Evolutionary conservation across 2,329 filamentous ascomycete genomes (phyloP).

Genomic region (Ascomycota sp.): DNA sequence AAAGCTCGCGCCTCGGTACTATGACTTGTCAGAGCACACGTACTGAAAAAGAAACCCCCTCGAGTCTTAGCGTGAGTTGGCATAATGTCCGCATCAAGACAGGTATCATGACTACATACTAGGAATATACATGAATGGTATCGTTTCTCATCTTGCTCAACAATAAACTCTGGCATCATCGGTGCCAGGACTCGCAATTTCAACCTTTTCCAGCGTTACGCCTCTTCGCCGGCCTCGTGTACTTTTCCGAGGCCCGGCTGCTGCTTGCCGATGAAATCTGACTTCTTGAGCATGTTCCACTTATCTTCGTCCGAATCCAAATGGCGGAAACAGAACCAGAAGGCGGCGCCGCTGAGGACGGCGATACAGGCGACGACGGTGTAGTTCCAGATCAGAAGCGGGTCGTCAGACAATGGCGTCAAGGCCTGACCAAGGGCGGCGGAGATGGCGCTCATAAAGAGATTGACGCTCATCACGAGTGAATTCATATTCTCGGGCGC

Average conservation of each 20-base stretch:
- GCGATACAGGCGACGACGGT: conserved; percentile 39
- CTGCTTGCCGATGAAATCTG: conserved; percentile 19
- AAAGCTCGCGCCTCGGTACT: conserved; percentile 1
- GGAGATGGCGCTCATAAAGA: conserved; percentile 51
- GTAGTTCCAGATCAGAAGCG: conserved; percentile 55
- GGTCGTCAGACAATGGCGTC: conserved; percentile 38
- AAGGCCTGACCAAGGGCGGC: conserved; percentile 52
- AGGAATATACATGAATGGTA: conserved; percentile 1
- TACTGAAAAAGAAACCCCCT: not conserved
- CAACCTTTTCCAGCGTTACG: not conserved
- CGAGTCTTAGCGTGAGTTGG: too few species aligned
- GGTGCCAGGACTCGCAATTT: too few species aligned
- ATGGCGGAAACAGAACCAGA: conserved; percentile 49
- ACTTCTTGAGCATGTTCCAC: conserved; percentile 39
- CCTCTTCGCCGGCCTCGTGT: conserved; percentile 2
- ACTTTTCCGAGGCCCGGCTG: conserved; percentile 13
- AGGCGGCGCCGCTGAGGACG: conserved; percentile 37
- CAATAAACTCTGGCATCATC: too few species aligned
- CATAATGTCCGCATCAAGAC: too few species aligned
- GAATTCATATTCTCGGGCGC: conserved; percentile 65
- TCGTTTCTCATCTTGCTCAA: conserved; percentile 1
- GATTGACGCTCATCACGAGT: conserved; percentile 47
- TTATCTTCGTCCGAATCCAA: conserved; percentile 48
- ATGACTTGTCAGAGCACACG: not conserved
- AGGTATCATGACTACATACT: not conserved